A percentile compares a stretch with the other conserved stretches of the same genome.
Evolutionary conservation across 2,329 filamentous ascomycete species (phyloP).

Genomic region (Exserohilum rostratum): DNA sequence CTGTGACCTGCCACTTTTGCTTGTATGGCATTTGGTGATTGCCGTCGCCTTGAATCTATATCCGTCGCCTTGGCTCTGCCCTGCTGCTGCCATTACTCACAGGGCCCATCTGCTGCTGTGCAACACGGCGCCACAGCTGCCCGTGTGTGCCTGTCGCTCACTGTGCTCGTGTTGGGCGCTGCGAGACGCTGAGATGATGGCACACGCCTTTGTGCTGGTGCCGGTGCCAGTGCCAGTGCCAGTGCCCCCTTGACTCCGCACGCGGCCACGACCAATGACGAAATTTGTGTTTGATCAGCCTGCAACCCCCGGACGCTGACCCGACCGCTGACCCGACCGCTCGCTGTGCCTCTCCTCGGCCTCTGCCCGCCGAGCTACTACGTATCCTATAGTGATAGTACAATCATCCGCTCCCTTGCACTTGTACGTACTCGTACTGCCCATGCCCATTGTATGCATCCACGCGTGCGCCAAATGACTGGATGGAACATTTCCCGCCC

Average conservation of each 20-base stretch:
- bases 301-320: slow-evolving; percentile 21
- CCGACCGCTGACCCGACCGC: slow-evolving; percentile 16
- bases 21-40: slow-evolving; percentile 3
- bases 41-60: too few species aligned
- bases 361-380: slow-evolving; percentile 14
- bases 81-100: too few species aligned
- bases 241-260: slow-evolving; percentile 4
- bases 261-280: slow-evolving; percentile 13
- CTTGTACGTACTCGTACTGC: too few species aligned
- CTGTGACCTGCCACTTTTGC: slow-evolving; percentile 18
- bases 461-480: slow-evolving; percentile 2
- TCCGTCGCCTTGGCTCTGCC: too few species aligned
- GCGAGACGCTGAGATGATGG: background rate
- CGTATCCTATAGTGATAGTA: too few species aligned
- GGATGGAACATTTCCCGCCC: slow-evolving; percentile 10
- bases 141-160: too few species aligned
- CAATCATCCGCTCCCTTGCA: slow-evolving; percentile 11
- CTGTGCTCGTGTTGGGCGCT: too few species aligned
- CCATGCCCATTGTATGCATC: too few species aligned
- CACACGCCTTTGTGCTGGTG: too few species aligned
- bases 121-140: background rate
- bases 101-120: too few species aligned
- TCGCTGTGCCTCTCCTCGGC: slow-evolving; percentile 19
- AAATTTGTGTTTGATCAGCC: slow-evolving; percentile 28
- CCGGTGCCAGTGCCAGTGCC: too few species aligned